Evolutionary conservation across 441 rosid genomes (phyloP), one percentile per base, ranked within the genome.

Genomic region (Pelargonium fulgidum): DNA sequence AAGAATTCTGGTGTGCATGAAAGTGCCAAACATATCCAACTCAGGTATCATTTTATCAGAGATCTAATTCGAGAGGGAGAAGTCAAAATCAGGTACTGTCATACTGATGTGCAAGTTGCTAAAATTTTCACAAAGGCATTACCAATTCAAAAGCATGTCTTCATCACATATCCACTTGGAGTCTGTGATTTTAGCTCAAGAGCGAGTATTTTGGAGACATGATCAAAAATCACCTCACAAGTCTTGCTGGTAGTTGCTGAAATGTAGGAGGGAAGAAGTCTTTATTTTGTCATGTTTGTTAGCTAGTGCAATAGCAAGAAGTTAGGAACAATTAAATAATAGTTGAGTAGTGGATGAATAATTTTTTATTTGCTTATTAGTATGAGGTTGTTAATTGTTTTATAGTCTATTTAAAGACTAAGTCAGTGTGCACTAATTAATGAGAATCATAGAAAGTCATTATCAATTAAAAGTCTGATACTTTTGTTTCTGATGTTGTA

Each of bases 101-200:
- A 24, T 19, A 24, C 29, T 0, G 22, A 41, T 36, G 68, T 1
- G 26, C 73, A 70, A 26, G 11, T 22, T 13, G 62, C 62, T 11
- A 62, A 70, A 2, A 45, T 70, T 0, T 29, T 63, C 14, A 70
- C 50, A 7, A 63, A 48, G 10, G 24, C 68, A 2, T 42, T 70
- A 4, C 8, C 42, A 1, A 4, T 11, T 45, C 41, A 20, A 6
- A 63, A 63, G 0, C 67, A 62, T 13, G 8, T 4, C 7, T 62
- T 41, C 12, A 62, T 70, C 2, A 64, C 33, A 8, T 0, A 7
- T 2, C 45, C 5, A 14, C 61, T 70, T 45, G 45, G 67, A 11
- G 62, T 70, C 7, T 45, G 47, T 44, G 36, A 70, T 11, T 70
- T 62, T 70, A 59, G 50, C 48, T 70, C 67, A 70, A 70, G 68